phyloP scores from a whole-genome alignment of 106 monocot genomes.

The Dioscorea alata region DNA sequence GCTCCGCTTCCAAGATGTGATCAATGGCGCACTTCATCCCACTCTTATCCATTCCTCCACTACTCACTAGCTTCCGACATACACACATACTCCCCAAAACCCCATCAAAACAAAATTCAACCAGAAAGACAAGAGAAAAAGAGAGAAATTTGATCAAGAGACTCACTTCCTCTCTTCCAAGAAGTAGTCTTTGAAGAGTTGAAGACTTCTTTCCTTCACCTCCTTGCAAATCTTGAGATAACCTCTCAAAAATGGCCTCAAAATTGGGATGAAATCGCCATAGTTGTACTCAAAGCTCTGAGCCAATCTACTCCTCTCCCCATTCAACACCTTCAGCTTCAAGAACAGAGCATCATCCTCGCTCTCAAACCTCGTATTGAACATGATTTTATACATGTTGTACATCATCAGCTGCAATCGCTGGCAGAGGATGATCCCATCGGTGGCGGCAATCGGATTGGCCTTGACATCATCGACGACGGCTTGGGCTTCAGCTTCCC shows the following conservation, averaged over 20 bases:
- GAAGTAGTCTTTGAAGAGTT: slow-evolving; percentile 50
- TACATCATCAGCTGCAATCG: slow-evolving; percentile 61
- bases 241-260: slow-evolving; percentile 39
- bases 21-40: slow-evolving; percentile 31
- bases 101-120: too few species aligned
- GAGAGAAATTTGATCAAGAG: neutral
- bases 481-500: slow-evolving; percentile 35
- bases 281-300: slow-evolving; percentile 77
- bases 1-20: slow-evolving; percentile 49
- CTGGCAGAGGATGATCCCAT: slow-evolving; percentile 33
- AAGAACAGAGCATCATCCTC: slow-evolving; percentile 47
- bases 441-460: slow-evolving; percentile 19
- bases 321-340: slow-evolving; percentile 29
- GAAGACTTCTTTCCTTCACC: slow-evolving; percentile 28
- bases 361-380: slow-evolving; percentile 42
- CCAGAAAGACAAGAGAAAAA: too few species aligned
- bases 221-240: slow-evolving; percentile 60
- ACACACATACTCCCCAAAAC: too few species aligned
- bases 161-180: slow-evolving; percentile 54
- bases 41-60: too few species aligned
- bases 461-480: slow-evolving; percentile 35
- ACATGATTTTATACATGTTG: slow-evolving; percentile 58
- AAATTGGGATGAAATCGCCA: slow-evolving; percentile 51
- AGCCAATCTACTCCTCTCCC: slow-evolving; percentile 44
- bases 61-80: too few species aligned